Percentiles rank a stretch among this genome's conserved stretches.
phyloP scores from a whole-genome alignment of 116 monocot species.

The Zostera marina region DNA sequence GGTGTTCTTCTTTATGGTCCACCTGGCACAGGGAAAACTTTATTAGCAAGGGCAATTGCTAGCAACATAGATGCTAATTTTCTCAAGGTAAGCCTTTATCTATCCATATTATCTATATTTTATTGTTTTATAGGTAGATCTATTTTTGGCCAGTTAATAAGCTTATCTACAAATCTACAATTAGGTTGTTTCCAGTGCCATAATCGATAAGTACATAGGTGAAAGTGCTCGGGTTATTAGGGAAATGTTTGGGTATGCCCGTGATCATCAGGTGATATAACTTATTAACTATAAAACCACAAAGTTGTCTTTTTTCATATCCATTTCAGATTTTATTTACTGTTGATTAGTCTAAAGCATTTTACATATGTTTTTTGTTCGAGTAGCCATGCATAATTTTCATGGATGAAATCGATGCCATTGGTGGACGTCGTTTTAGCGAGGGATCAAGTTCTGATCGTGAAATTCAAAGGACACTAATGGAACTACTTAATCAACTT shows the following conservation, averaged over 20 bases:
- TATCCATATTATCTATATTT: not conserved
- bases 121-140: not conserved
- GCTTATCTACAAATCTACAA: not conserved
- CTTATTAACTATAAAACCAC: no score
- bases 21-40: constrained; percentile 96
- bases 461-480: constrained; percentile 92
- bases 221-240: constrained; percentile 96
- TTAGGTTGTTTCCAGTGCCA: constrained; percentile 98
- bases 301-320: not conserved
- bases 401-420: constrained; percentile 98
- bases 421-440: constrained; percentile 86
- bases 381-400: constrained; percentile 92
- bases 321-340: not conserved
- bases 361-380: not conserved
- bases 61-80: constrained; percentile 99
- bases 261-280: constrained; percentile 67
- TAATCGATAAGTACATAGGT: constrained; percentile 99
- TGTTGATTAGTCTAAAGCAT: not conserved
- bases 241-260: constrained; percentile 98
- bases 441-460: constrained; percentile 92
- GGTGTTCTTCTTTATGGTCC: constrained; percentile 98
- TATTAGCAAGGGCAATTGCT: constrained; percentile 94
- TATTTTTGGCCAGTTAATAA: not conserved
- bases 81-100: constrained; percentile 43
- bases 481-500: constrained; percentile 95